Evolutionary conservation across 495 filamentous ascomycete species (phyloP).

Genomic region (Tuber aestivum): DNA sequence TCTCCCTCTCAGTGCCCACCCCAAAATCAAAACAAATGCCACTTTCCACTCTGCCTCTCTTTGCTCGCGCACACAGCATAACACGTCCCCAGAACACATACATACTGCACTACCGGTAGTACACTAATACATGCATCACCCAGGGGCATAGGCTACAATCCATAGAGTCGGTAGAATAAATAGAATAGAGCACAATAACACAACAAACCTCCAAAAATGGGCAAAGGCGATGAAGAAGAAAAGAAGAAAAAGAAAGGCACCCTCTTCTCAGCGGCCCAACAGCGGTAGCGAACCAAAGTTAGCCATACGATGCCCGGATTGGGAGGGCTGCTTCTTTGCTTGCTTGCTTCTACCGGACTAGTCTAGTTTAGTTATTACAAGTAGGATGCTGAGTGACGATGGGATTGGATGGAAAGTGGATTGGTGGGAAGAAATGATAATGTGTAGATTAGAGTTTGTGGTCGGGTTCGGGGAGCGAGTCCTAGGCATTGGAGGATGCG

Average conservation of each 20-base stretch:
- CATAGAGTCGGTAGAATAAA: not conserved
- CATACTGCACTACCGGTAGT: not conserved
- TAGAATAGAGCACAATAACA: conserved; percentile 12
- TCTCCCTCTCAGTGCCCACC: not conserved
- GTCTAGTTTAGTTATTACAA: not conserved
- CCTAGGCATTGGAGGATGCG: not conserved
- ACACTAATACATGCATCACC: not conserved
- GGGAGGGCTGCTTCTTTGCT: not conserved
- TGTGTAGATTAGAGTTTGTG: not conserved
- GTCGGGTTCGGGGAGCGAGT: not conserved
- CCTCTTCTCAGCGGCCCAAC: not conserved
- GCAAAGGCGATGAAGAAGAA: conserved; percentile 24
- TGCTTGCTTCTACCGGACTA: not conserved
- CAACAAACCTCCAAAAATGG: conserved; percentile 29
- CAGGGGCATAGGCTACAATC: not conserved
- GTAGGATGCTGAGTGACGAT: not conserved
- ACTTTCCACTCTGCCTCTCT: not conserved
- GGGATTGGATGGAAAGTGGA: not conserved
- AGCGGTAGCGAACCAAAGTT: not conserved
- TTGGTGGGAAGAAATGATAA: not conserved
- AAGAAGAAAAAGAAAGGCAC: conserved; percentile 11
- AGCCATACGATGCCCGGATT: not conserved
- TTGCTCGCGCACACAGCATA: not conserved
- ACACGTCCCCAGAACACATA: not conserved
- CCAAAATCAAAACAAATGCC: conserved; percentile 4